Evolutionary conservation across 176 grass and related monocot genomes (phyloP).

Genomic region (Zea luxurians): DNA sequence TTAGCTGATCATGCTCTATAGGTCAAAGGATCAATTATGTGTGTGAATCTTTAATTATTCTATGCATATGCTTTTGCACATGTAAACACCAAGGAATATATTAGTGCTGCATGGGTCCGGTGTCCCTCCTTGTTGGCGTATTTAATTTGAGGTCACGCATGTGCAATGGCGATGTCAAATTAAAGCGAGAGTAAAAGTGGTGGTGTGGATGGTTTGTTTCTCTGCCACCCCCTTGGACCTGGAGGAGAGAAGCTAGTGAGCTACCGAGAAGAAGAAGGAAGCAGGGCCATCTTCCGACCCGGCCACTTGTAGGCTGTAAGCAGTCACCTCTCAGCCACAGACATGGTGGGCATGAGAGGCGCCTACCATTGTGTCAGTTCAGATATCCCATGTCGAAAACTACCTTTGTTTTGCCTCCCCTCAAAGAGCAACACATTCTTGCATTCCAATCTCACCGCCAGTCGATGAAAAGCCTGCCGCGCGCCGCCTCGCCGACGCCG

Average conservation of each 20-base stretch:
- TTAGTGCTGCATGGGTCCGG: background rate
- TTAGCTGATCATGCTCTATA: background rate
- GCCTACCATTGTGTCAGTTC: too few relatives aligned
- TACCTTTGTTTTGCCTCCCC: too few relatives aligned
- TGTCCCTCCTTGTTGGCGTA: background rate
- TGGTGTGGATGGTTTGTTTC: slow-evolving; percentile 18
- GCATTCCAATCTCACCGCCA: too few relatives aligned
- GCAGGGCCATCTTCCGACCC: background rate
- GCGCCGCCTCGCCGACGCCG: too few relatives aligned
- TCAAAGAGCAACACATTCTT: too few relatives aligned
- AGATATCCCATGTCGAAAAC: too few relatives aligned
- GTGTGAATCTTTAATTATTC: background rate
- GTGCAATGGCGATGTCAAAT: slow-evolving; percentile 12
- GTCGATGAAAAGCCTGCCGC: too few relatives aligned
- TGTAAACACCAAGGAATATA: background rate
- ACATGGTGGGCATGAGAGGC: slow-evolving; percentile 57
- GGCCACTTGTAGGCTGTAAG: slow-evolving; percentile 9
- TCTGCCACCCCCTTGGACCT: background rate
- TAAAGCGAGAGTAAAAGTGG: slow-evolving; percentile 16
- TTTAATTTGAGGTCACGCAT: slow-evolving; percentile 26
- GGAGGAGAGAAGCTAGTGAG: background rate
- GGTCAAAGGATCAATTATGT: background rate
- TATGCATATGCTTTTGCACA: background rate
- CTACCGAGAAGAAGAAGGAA: background rate
- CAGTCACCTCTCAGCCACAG: background rate